Percentiles rank a stretch among this genome's conserved stretches.
phyloP scores from a whole-genome alignment of 2,329 filamentous ascomycete species.

The Alternaria incomplexa region DNA sequence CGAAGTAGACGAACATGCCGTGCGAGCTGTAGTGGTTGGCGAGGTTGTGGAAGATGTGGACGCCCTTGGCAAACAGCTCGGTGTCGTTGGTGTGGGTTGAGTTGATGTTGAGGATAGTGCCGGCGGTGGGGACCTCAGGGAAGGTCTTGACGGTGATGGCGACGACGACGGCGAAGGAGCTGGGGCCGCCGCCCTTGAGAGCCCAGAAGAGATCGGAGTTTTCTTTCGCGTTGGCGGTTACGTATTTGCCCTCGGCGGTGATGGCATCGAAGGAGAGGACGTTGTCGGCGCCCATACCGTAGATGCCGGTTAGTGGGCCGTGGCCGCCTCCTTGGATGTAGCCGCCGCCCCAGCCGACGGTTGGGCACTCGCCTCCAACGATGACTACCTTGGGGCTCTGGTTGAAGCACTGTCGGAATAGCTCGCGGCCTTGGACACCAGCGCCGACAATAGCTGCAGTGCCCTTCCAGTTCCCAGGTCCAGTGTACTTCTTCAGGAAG shows the following conservation, averaged over 20 bases:
- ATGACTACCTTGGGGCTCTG: conserved; percentile 41
- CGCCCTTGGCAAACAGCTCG: conserved; percentile 33
- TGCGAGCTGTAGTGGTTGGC: conserved; percentile 41
- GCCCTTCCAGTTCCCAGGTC: conserved; percentile 42
- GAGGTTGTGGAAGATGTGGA: conserved; percentile 43
- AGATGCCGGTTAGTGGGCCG: conserved; percentile 46
- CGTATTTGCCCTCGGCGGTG: conserved; percentile 47
- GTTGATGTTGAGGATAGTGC: conserved; percentile 45
- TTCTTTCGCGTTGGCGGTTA: conserved; percentile 35
- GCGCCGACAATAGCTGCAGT: conserved; percentile 40
- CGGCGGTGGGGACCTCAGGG: conserved; percentile 42
- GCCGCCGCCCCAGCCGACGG: conserved; percentile 51
- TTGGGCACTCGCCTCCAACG: conserved; percentile 48
- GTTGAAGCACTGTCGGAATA: conserved; percentile 38
- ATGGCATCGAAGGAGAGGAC: conserved; percentile 48
- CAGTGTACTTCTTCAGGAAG: conserved; percentile 39
- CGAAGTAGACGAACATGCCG: conserved; percentile 47
- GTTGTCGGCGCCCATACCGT: conserved; percentile 49
- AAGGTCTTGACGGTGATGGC: conserved; percentile 43
- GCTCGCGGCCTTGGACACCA: conserved; percentile 44
- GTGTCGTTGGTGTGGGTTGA: conserved; percentile 43
- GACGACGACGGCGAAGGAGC: conserved; percentile 39
- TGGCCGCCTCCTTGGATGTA: conserved; percentile 54
- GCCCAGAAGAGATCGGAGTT: conserved; percentile 50
- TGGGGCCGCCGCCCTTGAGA: conserved; percentile 43